These are phyloP conservation scores for Brassica juncea DNA, from an alignment of 345 rosid genomes.

Conservation along the genomic window DNA sequence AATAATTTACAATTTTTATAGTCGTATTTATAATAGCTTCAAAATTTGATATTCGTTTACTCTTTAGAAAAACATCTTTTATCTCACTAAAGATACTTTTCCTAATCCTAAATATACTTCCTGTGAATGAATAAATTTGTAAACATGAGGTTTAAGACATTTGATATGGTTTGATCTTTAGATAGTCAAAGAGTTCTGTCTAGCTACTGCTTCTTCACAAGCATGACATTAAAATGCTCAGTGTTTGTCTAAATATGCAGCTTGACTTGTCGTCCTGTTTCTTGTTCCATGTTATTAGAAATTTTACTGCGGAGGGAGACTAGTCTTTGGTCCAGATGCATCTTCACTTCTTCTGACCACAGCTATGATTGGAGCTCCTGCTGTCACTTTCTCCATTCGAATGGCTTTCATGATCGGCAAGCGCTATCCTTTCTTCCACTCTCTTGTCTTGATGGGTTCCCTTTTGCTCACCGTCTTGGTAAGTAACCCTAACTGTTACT, in stretches of 20 bases:
- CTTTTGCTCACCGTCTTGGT: constrained; percentile 72
- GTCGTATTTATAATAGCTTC: no score
- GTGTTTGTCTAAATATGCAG: background rate
- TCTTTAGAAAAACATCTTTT: no score
- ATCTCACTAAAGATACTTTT: no score
- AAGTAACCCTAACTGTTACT: constrained; percentile 13
- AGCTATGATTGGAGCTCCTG: constrained; percentile 71
- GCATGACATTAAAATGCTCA: background rate
- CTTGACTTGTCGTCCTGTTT: constrained; percentile 16
- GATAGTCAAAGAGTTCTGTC: background rate
- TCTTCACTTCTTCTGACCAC: constrained; percentile 67
- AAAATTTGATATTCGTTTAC: no score
- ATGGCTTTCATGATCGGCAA: constrained; percentile 44
- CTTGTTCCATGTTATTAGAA: constrained; percentile 47
- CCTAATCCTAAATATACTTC: no score
- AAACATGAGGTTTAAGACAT: no score
- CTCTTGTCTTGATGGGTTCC: constrained; percentile 54
- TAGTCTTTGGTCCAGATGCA: constrained; percentile 85
- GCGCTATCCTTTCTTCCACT: constrained; percentile 42
- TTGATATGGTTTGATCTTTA: background rate
- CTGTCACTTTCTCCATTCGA: constrained; percentile 65
- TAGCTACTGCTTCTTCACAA: background rate
- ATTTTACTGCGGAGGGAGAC: constrained; percentile 84
- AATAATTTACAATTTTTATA: no score
- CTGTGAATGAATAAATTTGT: no score